Evolutionary conservation across 225 moss, liverwort and hornwort genomes (phyloP).

Genomic region (Rhytidiadelphus loreus): DNA sequence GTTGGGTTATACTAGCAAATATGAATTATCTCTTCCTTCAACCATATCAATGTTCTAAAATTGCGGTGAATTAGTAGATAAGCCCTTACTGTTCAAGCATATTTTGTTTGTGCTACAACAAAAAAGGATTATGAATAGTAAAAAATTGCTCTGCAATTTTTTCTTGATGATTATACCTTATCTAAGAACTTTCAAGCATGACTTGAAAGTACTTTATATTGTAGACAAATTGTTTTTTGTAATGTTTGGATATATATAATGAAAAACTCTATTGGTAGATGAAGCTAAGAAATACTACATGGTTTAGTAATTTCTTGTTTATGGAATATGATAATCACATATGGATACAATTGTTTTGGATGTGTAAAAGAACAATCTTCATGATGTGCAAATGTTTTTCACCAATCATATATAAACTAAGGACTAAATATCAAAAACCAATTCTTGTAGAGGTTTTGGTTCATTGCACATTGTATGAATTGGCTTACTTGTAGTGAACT

Average conservation of each 20-base stretch:
- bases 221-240: too few relatives aligned
- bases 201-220: too few relatives aligned
- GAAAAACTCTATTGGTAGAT: too few relatives aligned
- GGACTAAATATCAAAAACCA: not conserved
- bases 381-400: too few relatives aligned
- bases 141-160: not conserved
- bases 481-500: not conserved
- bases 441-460: not conserved
- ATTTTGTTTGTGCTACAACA: too few relatives aligned
- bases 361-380: not conserved
- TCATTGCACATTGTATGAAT: not conserved
- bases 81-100: too few relatives aligned
- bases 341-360: not conserved
- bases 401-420: not conserved
- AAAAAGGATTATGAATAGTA: not conserved
- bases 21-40: not conserved
- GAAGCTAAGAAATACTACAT: not conserved
- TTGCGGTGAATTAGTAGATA: fast-evolving
- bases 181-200: too few relatives aligned
- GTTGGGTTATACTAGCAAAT: not conserved
- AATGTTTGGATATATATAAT: too few relatives aligned
- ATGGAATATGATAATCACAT: not conserved
- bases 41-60: not conserved
- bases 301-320: not conserved
- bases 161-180: not conserved